Evolutionary conservation across 1,284 basidiomycete genomes (phyloP).

Genomic region (Bondarzewia mesenterica): DNA sequence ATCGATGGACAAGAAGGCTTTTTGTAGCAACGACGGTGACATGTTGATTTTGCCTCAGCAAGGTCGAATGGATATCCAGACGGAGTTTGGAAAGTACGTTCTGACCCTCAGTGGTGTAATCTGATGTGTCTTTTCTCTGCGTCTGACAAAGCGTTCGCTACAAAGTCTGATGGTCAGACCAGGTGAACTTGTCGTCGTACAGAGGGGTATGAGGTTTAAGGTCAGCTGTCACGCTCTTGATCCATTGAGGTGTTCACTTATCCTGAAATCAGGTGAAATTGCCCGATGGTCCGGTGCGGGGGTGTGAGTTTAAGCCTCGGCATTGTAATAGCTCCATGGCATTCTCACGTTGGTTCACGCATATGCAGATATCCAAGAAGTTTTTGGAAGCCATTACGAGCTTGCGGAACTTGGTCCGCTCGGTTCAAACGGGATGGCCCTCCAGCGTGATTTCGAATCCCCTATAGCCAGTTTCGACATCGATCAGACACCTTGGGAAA

Average conservation of each 20-base stretch:
- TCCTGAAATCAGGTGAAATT: conserved; percentile 28
- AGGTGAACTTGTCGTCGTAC: conserved; percentile 57
- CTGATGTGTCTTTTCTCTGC: no score
- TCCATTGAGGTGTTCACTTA: background rate
- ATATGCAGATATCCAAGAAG: conserved; percentile 32
- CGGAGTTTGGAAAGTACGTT: conserved; percentile 54
- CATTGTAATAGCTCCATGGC: background rate
- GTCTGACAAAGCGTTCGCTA: background rate
- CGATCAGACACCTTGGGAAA: conserved; percentile 50
- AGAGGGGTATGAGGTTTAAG: conserved; percentile 61
- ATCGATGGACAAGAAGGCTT: conserved; percentile 58
- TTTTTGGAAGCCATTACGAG: conserved; percentile 56
- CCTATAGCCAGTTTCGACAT: conserved; percentile 59
- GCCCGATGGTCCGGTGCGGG: conserved; percentile 48
- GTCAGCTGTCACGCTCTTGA: conserved; percentile 20
- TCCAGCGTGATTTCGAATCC: conserved; percentile 55
- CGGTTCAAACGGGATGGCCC: conserved; percentile 55
- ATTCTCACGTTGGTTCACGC: background rate
- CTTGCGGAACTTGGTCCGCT: conserved; percentile 63
- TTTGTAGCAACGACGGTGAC: conserved; percentile 64
- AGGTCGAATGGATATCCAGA: conserved; percentile 60
- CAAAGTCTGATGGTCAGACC: conserved; percentile 47
- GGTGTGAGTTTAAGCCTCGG: conserved; percentile 30
- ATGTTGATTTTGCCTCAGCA: conserved; percentile 61
- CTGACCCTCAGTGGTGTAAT: background rate